Conservation (phyloP, 106 monocot species). For the Allium cepa region DNA sequence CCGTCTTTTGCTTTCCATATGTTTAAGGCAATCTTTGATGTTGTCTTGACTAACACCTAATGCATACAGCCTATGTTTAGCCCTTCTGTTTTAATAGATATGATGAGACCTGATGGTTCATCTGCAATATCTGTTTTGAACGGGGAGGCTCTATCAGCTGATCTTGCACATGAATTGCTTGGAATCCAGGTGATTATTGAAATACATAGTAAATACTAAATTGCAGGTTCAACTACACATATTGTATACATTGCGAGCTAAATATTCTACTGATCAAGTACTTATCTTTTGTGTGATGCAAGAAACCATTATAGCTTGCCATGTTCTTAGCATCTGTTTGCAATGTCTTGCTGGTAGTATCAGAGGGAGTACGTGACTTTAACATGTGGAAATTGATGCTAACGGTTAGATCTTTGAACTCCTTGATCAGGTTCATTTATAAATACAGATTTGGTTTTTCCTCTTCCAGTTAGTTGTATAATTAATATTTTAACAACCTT, state of each 20-base stretch:
- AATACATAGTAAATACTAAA: neutral
- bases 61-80: slow-evolving; percentile 70
- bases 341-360: slow-evolving; percentile 75
- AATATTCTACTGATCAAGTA: no score
- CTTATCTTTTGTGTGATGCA: slow-evolving; percentile 36
- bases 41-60: neutral
- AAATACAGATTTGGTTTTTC: neutral
- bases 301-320: slow-evolving; percentile 73
- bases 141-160: slow-evolving; percentile 69
- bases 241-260: neutral
- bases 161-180: slow-evolving; percentile 90
- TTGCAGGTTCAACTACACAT: neutral
- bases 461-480: no score
- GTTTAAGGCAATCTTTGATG: neutral
- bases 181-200: slow-evolving; percentile 70
- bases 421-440: neutral
- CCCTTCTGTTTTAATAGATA: slow-evolving; percentile 75
- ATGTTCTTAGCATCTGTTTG: slow-evolving; percentile 89
- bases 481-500: no score
- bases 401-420: slow-evolving; percentile 38
- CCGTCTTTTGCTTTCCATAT: neutral
- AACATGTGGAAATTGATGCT: slow-evolving; percentile 80
- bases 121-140: slow-evolving; percentile 66
- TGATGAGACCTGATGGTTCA: slow-evolving; percentile 95
- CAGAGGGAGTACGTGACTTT: slow-evolving; percentile 81